A percentile compares a stretch with the other conserved stretches of the same genome.
Evolutionary conservation across 1,284 basidiomycete species (phyloP).

Genomic region (Sporisorium graminicola): DNA sequence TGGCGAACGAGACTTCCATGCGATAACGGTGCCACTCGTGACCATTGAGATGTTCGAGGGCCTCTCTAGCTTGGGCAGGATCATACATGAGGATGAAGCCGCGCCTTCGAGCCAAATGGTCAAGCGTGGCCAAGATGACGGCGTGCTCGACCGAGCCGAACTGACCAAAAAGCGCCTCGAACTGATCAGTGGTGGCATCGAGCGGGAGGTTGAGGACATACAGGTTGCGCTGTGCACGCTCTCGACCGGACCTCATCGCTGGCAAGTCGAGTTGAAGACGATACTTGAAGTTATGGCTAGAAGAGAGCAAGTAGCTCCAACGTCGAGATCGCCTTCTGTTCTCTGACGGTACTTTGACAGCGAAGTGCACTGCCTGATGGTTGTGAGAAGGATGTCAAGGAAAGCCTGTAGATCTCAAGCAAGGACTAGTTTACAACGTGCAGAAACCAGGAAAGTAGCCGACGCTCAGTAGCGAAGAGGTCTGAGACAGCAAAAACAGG

Average conservation of each 20-base stretch:
- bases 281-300: background rate
- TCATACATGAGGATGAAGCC: slow-evolving; percentile 68
- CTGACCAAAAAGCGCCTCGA: slow-evolving; percentile 56
- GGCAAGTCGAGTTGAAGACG: background rate
- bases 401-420: background rate
- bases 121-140: slow-evolving; percentile 68
- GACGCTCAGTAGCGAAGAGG: background rate
- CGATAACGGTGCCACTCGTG: slow-evolving; percentile 66
- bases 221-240: slow-evolving; percentile 58
- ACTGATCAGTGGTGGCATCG: slow-evolving; percentile 61
- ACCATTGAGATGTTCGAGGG: slow-evolving; percentile 60
- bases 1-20: slow-evolving; percentile 68
- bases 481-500: background rate
- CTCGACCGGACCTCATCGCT: slow-evolving; percentile 27
- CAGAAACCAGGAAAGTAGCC: background rate
- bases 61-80: slow-evolving; percentile 54
- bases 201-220: slow-evolving; percentile 68
- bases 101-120: slow-evolving; percentile 65
- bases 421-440: background rate
- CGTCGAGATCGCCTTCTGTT: background rate
- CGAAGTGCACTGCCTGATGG: background rate
- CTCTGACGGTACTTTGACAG: background rate
- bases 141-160: slow-evolving; percentile 65
- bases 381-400: background rate
- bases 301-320: background rate